Conservation (phyloP, 257 asterid genomes). For the Asclepias syriaca region DNA sequence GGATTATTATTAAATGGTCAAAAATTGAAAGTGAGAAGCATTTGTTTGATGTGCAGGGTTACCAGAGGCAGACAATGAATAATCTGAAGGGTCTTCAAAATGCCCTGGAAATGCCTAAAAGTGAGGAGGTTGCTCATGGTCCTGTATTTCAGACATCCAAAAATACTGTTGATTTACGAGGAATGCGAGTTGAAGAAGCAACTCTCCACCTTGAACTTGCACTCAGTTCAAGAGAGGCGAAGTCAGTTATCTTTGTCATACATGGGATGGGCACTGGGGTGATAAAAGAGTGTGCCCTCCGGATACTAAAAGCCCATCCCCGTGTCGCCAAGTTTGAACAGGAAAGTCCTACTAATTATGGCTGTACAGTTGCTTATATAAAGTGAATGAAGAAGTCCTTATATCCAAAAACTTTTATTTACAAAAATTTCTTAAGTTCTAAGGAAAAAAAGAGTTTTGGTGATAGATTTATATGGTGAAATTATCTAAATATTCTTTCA, state of each 20-base stretch:
- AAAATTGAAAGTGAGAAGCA: background rate
- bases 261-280: constrained; percentile 97
- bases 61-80: constrained; percentile 23
- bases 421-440: too few relatives aligned
- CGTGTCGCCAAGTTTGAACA: constrained; percentile 77
- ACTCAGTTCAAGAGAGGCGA: constrained; percentile 48
- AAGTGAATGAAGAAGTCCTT: constrained; percentile 36
- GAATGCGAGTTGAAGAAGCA: constrained; percentile 89
- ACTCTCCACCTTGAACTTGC: constrained; percentile 55
- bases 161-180: constrained; percentile 72
- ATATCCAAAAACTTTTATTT: background rate
- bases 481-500: too few relatives aligned
- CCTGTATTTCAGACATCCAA: constrained; percentile 70
- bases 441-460: background rate
- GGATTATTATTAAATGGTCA: background rate
- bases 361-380: constrained; percentile 85
- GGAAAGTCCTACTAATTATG: constrained; percentile 77
- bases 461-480: too few relatives aligned
- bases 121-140: constrained; percentile 44
- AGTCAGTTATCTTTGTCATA: constrained; percentile 72
- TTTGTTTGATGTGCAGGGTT: constrained; percentile 36
- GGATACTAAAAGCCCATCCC: constrained; percentile 53
- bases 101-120: constrained; percentile 37
- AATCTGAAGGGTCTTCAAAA: constrained; percentile 49
- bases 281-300: constrained; percentile 61